phyloP scores from a whole-genome alignment of 306 rosid species.

The Heteromeles arbutifolia region DNA sequence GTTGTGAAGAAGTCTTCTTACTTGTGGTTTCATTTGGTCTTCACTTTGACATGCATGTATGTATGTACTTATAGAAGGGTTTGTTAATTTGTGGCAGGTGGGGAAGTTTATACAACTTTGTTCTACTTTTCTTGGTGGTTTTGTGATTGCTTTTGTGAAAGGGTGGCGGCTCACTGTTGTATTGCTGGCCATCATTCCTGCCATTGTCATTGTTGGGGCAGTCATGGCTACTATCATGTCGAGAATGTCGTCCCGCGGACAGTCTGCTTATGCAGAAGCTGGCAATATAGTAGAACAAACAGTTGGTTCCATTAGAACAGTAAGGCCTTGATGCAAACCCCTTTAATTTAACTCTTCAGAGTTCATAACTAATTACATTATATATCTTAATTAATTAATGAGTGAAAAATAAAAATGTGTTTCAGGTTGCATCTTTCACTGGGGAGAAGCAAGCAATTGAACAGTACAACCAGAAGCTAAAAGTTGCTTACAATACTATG shows the following conservation, averaged over 20 bases:
- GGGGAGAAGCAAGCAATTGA: conserved; percentile 77
- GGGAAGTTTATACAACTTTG: conserved; percentile 72
- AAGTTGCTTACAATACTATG: conserved; percentile 41
- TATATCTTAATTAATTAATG: background rate
- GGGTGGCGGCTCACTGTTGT: conserved; percentile 75
- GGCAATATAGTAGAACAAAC: conserved; percentile 82
- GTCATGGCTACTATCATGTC: conserved; percentile 27
- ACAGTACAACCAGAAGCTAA: conserved; percentile 51
- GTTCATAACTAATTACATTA: background rate
- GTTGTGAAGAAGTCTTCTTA: no score
- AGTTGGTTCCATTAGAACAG: conserved; percentile 80
- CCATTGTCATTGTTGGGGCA: conserved; percentile 45
- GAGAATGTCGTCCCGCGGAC: conserved; percentile 72
- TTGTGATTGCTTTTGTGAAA: conserved; percentile 48
- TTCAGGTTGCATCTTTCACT: conserved; percentile 75
- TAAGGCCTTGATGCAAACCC: conserved; percentile 12
- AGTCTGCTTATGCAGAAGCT: conserved; percentile 82
- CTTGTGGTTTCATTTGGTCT: no score
- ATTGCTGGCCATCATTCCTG: conserved; percentile 56
- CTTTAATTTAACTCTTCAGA: background rate
- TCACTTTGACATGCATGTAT: background rate
- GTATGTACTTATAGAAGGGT: background rate
- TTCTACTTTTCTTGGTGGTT: conserved; percentile 69
- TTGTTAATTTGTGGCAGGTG: conserved; percentile 42
- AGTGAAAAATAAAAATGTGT: background rate